Evolutionary conservation across 208 protist species (phyloP), one percentile per base, ranked within the genome.

Genomic region (Crithidia brevicula): DNA sequence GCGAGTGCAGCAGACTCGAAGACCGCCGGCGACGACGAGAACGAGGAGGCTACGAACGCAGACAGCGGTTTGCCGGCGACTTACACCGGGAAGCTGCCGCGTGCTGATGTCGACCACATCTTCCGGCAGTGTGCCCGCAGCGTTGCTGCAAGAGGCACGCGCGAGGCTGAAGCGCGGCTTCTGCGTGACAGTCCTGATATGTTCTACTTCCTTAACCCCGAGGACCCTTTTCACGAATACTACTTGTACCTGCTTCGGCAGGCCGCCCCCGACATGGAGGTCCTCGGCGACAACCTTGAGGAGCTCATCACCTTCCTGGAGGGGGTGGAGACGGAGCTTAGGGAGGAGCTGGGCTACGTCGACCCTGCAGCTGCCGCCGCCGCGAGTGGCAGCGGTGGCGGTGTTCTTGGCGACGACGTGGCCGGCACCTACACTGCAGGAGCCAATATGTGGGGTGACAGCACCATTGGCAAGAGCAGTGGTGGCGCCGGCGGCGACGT

Each of bases 151-250:
- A 85, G 76, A 31, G 72, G 77, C 42, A 85, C 78, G 3, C 85
- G 92, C 25, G 85, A 92, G 46, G 69, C 83, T 13, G 92, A 96
- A 77, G 81, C 77, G 10, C 73, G 73, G 45, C 85, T 96, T 62
- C 80, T 96, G 58, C 79, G 85, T 20, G 81, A 83, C 52, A 82
- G 91, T 53, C 81, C 85, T 1, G 80, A 88, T 25, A 64, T 86
- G 27, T 96, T 96, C 68, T 67, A 52, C 53, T 96, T 96, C 65
- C 77, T 96, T 10, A 77, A 95, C 63, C 87, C 88, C 4, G 87
- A 89, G 40, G 78, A 96, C 61, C 82, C 91, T 54, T 95, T 84
- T 62, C 92, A 96, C 79, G 86, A 77, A 66, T 96, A 93, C 66
- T 96, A 96, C 70, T 74, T 96, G 13, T 93, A 87, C 70, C 71